These are phyloP conservation scores for Zarea fungicola DNA, from an alignment of 2,329 filamentous ascomycete species.

Conservation along the genomic window DNA sequence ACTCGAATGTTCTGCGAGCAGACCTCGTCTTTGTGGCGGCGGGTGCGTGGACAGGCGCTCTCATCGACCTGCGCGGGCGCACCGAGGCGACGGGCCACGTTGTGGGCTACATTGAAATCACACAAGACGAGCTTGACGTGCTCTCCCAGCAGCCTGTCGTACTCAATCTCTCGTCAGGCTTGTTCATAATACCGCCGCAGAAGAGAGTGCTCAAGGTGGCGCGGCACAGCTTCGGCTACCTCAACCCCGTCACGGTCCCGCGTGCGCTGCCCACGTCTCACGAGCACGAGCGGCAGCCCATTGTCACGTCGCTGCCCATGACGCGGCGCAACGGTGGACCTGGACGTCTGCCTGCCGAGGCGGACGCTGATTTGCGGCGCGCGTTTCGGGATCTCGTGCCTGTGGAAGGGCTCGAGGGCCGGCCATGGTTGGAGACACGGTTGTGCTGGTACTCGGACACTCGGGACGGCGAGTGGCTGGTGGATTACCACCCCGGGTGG, in stretches of 20 bases:
- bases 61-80: conserved; percentile 73
- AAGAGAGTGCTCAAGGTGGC: conserved; percentile 62
- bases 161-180: conserved; percentile 64
- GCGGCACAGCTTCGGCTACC: conserved; percentile 64
- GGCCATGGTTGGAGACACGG: conserved; percentile 57
- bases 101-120: conserved; percentile 72
- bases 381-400: conserved; percentile 59
- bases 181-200: conserved; percentile 68
- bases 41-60: conserved; percentile 77
- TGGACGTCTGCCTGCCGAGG: conserved; percentile 53
- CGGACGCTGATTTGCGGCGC: conserved; percentile 53
- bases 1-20: conserved; percentile 41
- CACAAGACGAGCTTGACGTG: conserved; percentile 60
- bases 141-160: conserved; percentile 65
- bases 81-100: conserved; percentile 78
- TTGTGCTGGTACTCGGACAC: conserved; percentile 77
- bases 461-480: conserved; percentile 63
- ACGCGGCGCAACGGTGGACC: conserved; percentile 34
- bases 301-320: conserved; percentile 31
- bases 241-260: conserved; percentile 42
- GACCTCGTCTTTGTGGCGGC: conserved; percentile 76
- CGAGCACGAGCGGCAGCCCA: conserved; percentile 22
- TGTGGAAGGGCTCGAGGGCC: conserved; percentile 45
- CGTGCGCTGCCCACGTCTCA: conserved; percentile 29
- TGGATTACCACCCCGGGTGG: conserved; percentile 62